These are phyloP conservation scores for Cantharellus anzutake DNA, from an alignment of 768 basidiomycete genomes.

Conservation along the genomic window DNA sequence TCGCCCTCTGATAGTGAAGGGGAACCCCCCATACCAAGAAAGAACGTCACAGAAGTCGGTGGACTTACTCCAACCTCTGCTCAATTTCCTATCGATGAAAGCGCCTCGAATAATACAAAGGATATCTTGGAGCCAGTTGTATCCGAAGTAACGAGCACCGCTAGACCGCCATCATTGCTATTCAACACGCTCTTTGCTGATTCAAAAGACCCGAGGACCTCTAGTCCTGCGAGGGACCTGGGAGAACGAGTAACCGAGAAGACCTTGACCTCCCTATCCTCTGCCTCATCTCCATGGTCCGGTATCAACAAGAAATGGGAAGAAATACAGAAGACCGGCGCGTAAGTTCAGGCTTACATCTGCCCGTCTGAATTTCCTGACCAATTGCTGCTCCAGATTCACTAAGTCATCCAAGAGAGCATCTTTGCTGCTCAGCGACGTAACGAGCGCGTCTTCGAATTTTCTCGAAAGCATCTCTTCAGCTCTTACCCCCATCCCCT, in stretches of 20 bases:
- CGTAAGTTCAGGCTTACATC: conserved; percentile 6
- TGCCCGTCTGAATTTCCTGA: background rate
- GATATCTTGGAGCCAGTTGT: too few species aligned
- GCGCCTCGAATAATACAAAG: too few species aligned
- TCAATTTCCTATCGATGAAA: background rate
- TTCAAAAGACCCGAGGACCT: background rate
- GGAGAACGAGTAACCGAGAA: background rate
- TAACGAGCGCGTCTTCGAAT: conserved; percentile 4
- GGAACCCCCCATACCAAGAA: background rate
- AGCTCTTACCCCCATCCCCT: conserved; percentile 1
- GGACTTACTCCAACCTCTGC: background rate
- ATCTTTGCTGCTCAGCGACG: conserved; percentile 10
- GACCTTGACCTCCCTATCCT: background rate
- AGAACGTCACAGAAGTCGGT: too few species aligned
- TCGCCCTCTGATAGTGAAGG: background rate
- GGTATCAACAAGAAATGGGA: conserved; percentile 11
- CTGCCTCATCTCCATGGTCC: conserved; percentile 4
- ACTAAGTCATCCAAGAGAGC: conserved; percentile 12
- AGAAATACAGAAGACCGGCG: conserved; percentile 9
- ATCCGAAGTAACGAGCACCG: too few species aligned
- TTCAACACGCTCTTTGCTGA: background rate
- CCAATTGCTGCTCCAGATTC: conserved; percentile 4
- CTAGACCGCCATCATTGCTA: too few species aligned
- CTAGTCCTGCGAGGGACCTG: background rate
- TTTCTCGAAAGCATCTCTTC: conserved; percentile 5